Conservation (phyloP, 2,329 filamentous ascomycete genomes). For the Aspergillus piperis region DNA sequence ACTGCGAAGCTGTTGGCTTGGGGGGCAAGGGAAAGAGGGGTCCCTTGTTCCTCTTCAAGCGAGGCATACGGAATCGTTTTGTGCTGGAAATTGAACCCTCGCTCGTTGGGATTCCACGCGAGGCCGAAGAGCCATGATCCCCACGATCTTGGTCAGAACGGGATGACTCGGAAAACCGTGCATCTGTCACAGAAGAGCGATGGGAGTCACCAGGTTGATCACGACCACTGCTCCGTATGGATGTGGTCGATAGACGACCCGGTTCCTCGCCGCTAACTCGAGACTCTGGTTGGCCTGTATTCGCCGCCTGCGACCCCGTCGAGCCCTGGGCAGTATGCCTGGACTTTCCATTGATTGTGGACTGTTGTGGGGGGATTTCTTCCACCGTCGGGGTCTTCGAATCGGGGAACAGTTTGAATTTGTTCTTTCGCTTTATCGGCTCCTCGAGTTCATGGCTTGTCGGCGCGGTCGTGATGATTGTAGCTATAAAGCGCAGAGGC, state of each 20-base stretch:
- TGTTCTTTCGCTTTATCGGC: slow-evolving; percentile 42
- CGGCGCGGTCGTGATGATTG: slow-evolving; percentile 89
- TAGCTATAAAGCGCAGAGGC: slow-evolving; percentile 38
- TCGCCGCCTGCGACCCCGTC: slow-evolving; percentile 31
- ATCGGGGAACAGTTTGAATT: slow-evolving; percentile 42
- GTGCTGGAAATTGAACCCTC: slow-evolving; percentile 64
- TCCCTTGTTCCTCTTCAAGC: slow-evolving; percentile 72
- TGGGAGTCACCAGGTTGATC: slow-evolving; percentile 64
- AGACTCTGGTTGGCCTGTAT: slow-evolving; percentile 37
- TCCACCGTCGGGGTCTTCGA: slow-evolving; percentile 38
- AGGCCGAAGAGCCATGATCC: slow-evolving; percentile 63
- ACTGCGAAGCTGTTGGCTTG: slow-evolving; percentile 51
- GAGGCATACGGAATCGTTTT: slow-evolving; percentile 78
- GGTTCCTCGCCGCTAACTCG: slow-evolving; percentile 65
- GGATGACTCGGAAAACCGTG: slow-evolving; percentile 80
- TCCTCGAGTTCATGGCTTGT: slow-evolving; percentile 63
- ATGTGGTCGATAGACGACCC: slow-evolving; percentile 50
- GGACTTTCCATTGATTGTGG: slow-evolving; percentile 18
- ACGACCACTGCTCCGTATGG: slow-evolving; percentile 52
- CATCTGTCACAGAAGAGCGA: slow-evolving; percentile 63
- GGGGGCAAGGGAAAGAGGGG: slow-evolving; percentile 88
- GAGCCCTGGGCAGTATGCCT: slow-evolving; percentile 29
- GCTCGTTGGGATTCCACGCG: slow-evolving; percentile 62
- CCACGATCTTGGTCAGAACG: slow-evolving; percentile 81
- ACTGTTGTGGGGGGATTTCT: slow-evolving; percentile 24